Conservation (phyloP, 306 rosid genomes). For the Vicia faba region DNA sequence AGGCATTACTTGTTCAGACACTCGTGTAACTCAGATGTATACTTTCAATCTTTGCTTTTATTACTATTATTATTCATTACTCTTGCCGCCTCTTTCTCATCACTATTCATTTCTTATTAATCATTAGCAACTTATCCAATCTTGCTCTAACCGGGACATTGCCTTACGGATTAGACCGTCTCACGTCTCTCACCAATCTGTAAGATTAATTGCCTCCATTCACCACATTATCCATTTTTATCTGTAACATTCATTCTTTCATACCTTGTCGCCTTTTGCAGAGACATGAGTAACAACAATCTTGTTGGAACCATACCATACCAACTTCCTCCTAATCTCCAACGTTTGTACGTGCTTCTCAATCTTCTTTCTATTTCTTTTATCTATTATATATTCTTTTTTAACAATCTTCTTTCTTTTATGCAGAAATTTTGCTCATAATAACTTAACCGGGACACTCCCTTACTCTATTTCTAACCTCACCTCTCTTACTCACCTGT, state of each 20-base stretch:
- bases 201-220: conserved; percentile 49
- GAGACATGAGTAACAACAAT: conserved; percentile 84
- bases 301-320: conserved; percentile 68
- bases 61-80: conserved; percentile 1
- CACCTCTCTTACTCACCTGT: conserved; percentile 71
- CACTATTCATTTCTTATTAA: conserved; percentile 29
- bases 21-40: conserved; percentile 83
- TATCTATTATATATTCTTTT: conserved; percentile 16
- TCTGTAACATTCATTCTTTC: conserved; percentile 24
- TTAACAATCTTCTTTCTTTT: conserved; percentile 29
- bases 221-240: conserved; percentile 23
- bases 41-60: conserved; percentile 34
- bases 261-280: conserved; percentile 49
- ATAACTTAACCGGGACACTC: conserved; percentile 61
- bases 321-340: conserved; percentile 73
- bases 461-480: conserved; percentile 75
- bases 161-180: conserved; percentile 54
- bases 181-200: conserved; percentile 67
- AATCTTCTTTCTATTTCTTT: conserved; percentile 23
- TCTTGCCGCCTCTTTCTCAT: conserved; percentile 37
- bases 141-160: conserved; percentile 68
- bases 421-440: conserved; percentile 81
- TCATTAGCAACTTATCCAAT: conserved; percentile 63
- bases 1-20: conserved; percentile 73
- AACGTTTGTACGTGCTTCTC: conserved; percentile 59